Conservation (phyloP, 208 protist species). For the Naegleria fowleri region DNA sequence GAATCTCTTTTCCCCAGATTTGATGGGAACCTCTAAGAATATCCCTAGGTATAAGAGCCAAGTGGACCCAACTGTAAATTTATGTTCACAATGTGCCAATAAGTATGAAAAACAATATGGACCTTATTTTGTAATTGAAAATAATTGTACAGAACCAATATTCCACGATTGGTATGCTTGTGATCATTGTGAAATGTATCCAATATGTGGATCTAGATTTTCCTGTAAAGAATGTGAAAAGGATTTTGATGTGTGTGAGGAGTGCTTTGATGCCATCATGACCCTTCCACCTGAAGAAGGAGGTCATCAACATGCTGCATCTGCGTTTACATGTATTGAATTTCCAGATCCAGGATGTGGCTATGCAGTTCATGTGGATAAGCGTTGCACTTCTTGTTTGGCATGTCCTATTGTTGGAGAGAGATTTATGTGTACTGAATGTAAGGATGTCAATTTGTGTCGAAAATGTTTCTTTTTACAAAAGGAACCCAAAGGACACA, state of each 20-base stretch:
- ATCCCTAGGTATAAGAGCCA: background rate
- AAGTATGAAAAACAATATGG: background rate
- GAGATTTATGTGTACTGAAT: slow-evolving; percentile 28
- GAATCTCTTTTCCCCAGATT: background rate
- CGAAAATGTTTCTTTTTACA: slow-evolving; percentile 32
- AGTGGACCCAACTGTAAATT: background rate
- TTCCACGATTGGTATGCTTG: slow-evolving; percentile 46
- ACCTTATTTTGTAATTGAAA: slow-evolving; percentile 31
- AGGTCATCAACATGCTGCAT: background rate
- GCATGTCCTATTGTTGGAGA: slow-evolving; percentile 31
- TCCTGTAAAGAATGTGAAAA: slow-evolving; percentile 37
- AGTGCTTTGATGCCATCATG: slow-evolving; percentile 28
- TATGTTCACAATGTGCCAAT: background rate
- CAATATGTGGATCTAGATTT: slow-evolving; percentile 46
- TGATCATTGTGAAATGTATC: slow-evolving; percentile 39
- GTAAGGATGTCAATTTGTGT: slow-evolving; percentile 26
- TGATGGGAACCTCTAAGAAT: background rate
- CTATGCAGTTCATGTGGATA: slow-evolving; percentile 15
- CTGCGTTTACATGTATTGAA: background rate
- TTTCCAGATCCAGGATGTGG: slow-evolving; percentile 17
- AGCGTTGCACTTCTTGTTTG: slow-evolving; percentile 18
- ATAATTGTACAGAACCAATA: slow-evolving; percentile 36
- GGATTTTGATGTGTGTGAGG: slow-evolving; percentile 46
- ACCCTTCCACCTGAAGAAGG: background rate
- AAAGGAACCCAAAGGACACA: slow-evolving; percentile 24